Percentiles rank a stretch among this genome's conserved stretches.
Evolutionary conservation across 345 rosid species (phyloP).

Genomic region (Salix exigua): DNA sequence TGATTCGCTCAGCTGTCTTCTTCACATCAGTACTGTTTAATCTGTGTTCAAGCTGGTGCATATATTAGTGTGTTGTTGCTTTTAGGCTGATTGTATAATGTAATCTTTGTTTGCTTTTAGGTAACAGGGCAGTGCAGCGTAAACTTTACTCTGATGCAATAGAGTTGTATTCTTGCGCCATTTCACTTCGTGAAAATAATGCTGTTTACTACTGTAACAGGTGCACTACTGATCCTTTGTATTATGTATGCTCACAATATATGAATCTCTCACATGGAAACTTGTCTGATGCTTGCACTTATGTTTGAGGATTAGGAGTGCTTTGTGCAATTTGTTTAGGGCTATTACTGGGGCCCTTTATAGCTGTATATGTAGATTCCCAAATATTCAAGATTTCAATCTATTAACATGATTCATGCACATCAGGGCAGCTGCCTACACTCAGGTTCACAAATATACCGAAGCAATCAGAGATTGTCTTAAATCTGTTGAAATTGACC

Average conservation of each 20-base stretch:
- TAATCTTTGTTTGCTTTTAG: conserved; percentile 37
- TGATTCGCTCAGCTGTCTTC: not conserved
- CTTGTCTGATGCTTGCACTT: not conserved
- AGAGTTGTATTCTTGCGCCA: conserved; percentile 71
- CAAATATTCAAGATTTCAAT: not conserved
- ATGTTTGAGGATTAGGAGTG: not conserved
- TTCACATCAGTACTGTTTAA: not conserved
- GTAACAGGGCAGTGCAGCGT: conserved; percentile 80
- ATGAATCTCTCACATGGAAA: not conserved
- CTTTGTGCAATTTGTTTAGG: not conserved
- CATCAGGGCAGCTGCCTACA: conserved; percentile 84
- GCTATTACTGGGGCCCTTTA: not conserved
- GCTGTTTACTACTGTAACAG: conserved; percentile 91
- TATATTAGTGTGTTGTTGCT: not conserved
- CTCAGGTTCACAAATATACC: conserved; percentile 53
- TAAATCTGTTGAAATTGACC: conserved; percentile 71
- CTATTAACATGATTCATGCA: conserved; percentile 13
- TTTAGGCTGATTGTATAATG: conserved; percentile 15
- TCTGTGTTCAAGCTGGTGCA: conserved; percentile 1
- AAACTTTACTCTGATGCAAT: conserved; percentile 63
- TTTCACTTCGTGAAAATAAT: conserved; percentile 54
- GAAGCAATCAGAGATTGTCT: conserved; percentile 77
- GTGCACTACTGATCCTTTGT: conserved; percentile 28
- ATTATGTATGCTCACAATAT: not conserved
- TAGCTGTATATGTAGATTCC: conserved; percentile 1